Evolutionary conservation across 2,329 filamentous ascomycete species (phyloP), one percentile per base, ranked within the genome.

Genomic region (Colletotrichum chrysophilum): DNA sequence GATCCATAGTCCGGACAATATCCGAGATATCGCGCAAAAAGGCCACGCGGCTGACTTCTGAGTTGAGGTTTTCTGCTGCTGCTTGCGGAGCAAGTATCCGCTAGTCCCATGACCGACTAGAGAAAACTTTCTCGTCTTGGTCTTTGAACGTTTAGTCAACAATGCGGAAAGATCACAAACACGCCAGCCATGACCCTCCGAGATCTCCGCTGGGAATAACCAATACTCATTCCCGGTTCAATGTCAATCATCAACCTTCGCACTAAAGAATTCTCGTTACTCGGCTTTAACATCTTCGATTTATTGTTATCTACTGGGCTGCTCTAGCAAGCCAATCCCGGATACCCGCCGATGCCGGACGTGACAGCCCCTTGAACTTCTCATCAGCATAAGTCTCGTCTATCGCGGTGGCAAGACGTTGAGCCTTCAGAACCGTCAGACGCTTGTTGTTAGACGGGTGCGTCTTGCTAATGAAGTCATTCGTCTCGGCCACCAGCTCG

Each of bases 281-380:
- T 52, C 43, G 43, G 43, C 43, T 21, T 52, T 52, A 24, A 52
- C 43, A 2, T 21, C 9, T 21, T 52, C n/a, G 10, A 52, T 52
- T 52, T 21, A 21, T 52, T 48, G 38, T 26, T 7, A 52, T 43
- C 34, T 64, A 64, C 24, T 64, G 13, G 34, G 24, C 18, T 34
- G 67, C 67, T 24, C 36, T 52, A 24, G 56, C 60, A 30, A 84
- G 77, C 82, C 82, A 84, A n/a, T 82, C 77, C n/a, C 81, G 78
- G 48, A 84, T 78, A 7, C 28, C 65, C 1, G 36, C 12, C 18
- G 79, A 60, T 8, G 79, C 80, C 16, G 78, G 60, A 1, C 77
- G 79, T 18, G 82, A 81, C 7, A 84, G 24, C 0, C 66, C 78
- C 52, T 78, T 73, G 26, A 82, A 83, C 36, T 66, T 78, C 62